Evolutionary conservation across 148 eudicot species (phyloP).

Genomic region (Nepenthes gracilis): DNA sequence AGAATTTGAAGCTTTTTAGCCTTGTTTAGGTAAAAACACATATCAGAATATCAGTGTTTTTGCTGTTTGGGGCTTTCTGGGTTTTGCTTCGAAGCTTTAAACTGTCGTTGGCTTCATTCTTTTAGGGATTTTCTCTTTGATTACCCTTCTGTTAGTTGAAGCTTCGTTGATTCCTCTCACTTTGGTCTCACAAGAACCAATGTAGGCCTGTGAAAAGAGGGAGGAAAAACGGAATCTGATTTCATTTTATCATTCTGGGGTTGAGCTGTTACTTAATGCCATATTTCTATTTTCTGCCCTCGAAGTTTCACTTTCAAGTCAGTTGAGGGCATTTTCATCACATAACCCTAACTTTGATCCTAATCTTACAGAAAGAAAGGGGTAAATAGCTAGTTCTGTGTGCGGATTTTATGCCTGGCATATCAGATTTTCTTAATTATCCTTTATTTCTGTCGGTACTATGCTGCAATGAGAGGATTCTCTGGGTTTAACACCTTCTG

Average conservation of each 20-base stretch:
- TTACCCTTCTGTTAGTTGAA: too few species aligned
- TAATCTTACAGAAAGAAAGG: slow-evolving; percentile 18
- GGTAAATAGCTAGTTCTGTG: slow-evolving; percentile 3
- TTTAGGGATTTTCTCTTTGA: too few species aligned
- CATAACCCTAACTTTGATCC: slow-evolving; percentile 27
- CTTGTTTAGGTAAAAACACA: too few species aligned
- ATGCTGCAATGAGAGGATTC: slow-evolving; percentile 36
- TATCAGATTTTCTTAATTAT: slow-evolving; percentile 23
- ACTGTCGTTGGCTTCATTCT: too few species aligned
- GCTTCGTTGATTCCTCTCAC: too few species aligned
- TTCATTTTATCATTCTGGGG: slow-evolving; percentile 23
- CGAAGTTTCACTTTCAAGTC: slow-evolving; percentile 66
- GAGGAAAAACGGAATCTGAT: slow-evolving; percentile 49
- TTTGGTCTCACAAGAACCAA: too few species aligned
- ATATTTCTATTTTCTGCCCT: slow-evolving; percentile 64
- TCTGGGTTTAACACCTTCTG: slow-evolving; percentile 41
- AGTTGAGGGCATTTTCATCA: slow-evolving; percentile 13
- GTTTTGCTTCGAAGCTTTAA: too few species aligned
- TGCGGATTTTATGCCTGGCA: slow-evolving; percentile 49
- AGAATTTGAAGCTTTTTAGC: slow-evolving; percentile 31
- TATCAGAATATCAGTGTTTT: too few species aligned
- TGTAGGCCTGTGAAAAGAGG: not conserved
- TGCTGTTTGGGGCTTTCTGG: too few species aligned
- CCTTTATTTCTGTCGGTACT: slow-evolving; percentile 26
- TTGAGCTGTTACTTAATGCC: slow-evolving; percentile 59